Evolutionary conservation across 2,329 filamentous ascomycete genomes (phyloP).

Genomic region (Penicillium sp.): DNA sequence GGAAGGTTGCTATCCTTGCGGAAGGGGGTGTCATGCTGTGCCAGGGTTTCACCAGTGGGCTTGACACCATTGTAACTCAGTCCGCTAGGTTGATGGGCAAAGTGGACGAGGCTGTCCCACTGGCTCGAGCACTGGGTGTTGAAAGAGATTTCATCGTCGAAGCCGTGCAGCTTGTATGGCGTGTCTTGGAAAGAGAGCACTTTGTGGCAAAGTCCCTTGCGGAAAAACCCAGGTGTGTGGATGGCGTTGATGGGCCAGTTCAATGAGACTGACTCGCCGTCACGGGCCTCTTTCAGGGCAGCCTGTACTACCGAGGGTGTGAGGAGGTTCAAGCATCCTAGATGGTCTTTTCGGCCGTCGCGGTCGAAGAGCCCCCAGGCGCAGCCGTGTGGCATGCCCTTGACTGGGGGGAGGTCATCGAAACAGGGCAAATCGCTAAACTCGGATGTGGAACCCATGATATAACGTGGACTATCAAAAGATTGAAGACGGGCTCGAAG

Average conservation of each 20-base stretch:
- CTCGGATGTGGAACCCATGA: background rate
- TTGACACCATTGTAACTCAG: slow-evolving; percentile 53
- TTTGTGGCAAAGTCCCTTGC: slow-evolving; percentile 38
- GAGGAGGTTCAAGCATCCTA: slow-evolving; percentile 57
- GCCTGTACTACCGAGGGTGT: slow-evolving; percentile 49
- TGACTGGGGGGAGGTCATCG: background rate
- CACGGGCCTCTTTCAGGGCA: slow-evolving; percentile 47
- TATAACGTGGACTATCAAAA: background rate
- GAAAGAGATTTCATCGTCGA: slow-evolving; percentile 56
- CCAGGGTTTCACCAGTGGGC: slow-evolving; percentile 22
- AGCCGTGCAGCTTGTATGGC: slow-evolving; percentile 18
- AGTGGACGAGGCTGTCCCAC: slow-evolving; percentile 58
- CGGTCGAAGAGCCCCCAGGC: slow-evolving; percentile 58
- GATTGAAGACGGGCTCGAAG: too few species aligned
- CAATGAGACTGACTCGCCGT: slow-evolving; percentile 56
- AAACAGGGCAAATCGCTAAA: background rate
- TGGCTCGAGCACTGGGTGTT: slow-evolving; percentile 60
- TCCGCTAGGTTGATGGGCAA: slow-evolving; percentile 47
- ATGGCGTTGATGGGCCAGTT: slow-evolving; percentile 42
- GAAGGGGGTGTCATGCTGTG: background rate
- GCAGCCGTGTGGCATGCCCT: slow-evolving; percentile 33
- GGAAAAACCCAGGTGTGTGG: slow-evolving; percentile 33
- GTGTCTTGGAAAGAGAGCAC: slow-evolving; percentile 31
- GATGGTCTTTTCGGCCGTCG: slow-evolving; percentile 51
- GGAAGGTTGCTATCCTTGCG: slow-evolving; percentile 24